Evolutionary conservation across 2,329 filamentous ascomycete genomes (phyloP), one percentile per base, ranked within the genome.

Genomic region (Tothia fuscella): DNA sequence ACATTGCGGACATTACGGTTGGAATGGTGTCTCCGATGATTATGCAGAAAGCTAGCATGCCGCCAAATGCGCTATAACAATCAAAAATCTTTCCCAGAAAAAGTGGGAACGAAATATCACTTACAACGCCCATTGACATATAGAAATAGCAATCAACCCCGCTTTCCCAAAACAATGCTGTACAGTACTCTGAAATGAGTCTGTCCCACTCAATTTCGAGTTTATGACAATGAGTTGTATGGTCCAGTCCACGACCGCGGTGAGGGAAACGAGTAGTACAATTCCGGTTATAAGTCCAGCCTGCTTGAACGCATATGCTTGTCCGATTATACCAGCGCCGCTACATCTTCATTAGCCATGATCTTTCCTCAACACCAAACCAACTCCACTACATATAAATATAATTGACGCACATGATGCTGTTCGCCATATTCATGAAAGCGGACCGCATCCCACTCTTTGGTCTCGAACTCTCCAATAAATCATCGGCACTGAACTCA

Each of bases 401-500:
- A 24, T 21, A 24, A 37, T 24, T 37, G n/a, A 49, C 63, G 50
- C 50, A 66, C 63, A 98, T 95, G 59, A 98, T 98, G 53, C 84
- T 93, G 66, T 98, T 98, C 48, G 91, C 89, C 91, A 98, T 98
- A 64, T 98, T 98, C 87, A 96, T 94, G 52, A 98, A 96, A 3
- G 91, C 89, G 57, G 82, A 85, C 47, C 74, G 71, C 64, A 96
- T 72, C 4, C 82, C 82, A 44, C 85, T 93, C 64, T 89, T 89
- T 35, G 89, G 87, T 43, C 88, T 72, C 16, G 74, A 70, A 48
- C 61, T 68, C 50, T 78, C 74, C 43, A 79, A 56, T 45, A 75
- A 62, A 39, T 78, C 72, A 50, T 76, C 72, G 0, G 72, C 67
- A 42, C 70, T 65, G 51, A 74, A 70, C 45, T 72, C 63, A 3